These are phyloP conservation scores for Kodamaea arcana DNA, from an alignment of 1,139 yeast species.

Conservation along the genomic window DNA sequence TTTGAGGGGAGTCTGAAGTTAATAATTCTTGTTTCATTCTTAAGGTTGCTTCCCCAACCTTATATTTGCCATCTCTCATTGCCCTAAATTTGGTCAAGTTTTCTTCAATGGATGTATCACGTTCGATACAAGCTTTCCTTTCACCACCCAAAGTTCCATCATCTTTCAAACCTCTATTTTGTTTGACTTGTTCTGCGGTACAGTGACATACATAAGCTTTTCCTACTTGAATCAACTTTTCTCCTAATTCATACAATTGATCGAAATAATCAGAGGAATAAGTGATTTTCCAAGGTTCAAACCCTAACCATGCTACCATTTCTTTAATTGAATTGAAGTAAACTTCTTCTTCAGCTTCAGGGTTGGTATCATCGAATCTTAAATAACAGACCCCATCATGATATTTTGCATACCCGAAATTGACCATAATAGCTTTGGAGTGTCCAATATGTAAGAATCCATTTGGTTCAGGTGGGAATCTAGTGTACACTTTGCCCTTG, in stretches of 20 bases:
- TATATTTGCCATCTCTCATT: slow-evolving; percentile 86
- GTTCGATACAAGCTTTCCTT: slow-evolving; percentile 76
- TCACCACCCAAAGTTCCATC: slow-evolving; percentile 95
- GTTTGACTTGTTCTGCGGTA: slow-evolving; percentile 86
- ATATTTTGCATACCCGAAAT: slow-evolving; percentile 88
- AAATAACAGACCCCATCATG: slow-evolving; percentile 84
- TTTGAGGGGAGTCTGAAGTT: slow-evolving; percentile 90
- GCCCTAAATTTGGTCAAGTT: slow-evolving; percentile 76
- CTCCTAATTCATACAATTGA: slow-evolving; percentile 81
- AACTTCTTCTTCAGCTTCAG: slow-evolving; percentile 95
- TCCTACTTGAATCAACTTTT: slow-evolving; percentile 62
- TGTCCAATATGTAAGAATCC: slow-evolving; percentile 97
- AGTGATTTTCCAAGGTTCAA: slow-evolving; percentile 87
- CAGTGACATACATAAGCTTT: slow-evolving; percentile 92
- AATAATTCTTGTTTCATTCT: slow-evolving; percentile 92
- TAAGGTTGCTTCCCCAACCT: slow-evolving; percentile 87
- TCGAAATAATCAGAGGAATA: slow-evolving; percentile 96
- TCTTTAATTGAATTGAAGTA: slow-evolving; percentile 80
- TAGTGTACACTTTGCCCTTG: slow-evolving; percentile 78
- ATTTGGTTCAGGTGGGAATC: slow-evolving; percentile 99
- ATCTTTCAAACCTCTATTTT: slow-evolving; percentile 81
- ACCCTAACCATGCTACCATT: slow-evolving; percentile 91
- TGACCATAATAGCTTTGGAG: slow-evolving; percentile 94
- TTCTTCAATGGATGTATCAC: slow-evolving; percentile 66
- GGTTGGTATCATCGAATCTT: slow-evolving; percentile 96